These are phyloP conservation scores for Erodium moschatum DNA, from an alignment of 441 rosid genomes.

Conservation along the genomic window DNA sequence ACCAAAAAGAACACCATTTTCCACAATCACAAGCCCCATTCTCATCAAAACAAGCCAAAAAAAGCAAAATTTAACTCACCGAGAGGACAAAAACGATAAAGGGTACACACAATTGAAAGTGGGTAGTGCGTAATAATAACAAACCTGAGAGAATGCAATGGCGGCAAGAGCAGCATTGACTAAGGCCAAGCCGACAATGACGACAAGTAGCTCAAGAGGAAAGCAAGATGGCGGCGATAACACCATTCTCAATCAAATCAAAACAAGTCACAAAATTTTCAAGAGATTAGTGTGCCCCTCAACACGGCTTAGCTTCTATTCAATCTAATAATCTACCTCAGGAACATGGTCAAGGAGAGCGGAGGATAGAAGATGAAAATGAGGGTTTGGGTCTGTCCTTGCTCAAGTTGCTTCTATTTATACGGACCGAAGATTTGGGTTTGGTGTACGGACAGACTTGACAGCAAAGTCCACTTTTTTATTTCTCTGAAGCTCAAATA, in stretches of 20 bases:
- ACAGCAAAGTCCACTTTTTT: background rate
- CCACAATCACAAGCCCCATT: background rate
- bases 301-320: background rate
- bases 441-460: slow-evolving; percentile 2
- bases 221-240: slow-evolving; percentile 16
- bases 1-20: background rate
- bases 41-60: background rate
- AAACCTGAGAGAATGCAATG: slow-evolving; percentile 39
- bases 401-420: background rate
- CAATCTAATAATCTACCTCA: no score
- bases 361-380: background rate
- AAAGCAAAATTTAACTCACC: background rate
- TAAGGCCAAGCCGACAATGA: slow-evolving; percentile 29
- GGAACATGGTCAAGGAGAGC: no score
- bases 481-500: no score
- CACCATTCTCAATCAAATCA: background rate
- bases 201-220: slow-evolving; percentile 27
- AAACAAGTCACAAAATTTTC: background rate
- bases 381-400: background rate
- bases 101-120: background rate
- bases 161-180: slow-evolving; percentile 32
- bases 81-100: background rate
- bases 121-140: background rate
- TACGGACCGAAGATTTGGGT: slow-evolving; percentile 1
- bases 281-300: background rate